A percentile compares a stretch with the other conserved stretches of the same genome.
Evolutionary conservation across 495 filamentous ascomycete genomes (phyloP).

Genomic region (Monascus purpureus): DNA sequence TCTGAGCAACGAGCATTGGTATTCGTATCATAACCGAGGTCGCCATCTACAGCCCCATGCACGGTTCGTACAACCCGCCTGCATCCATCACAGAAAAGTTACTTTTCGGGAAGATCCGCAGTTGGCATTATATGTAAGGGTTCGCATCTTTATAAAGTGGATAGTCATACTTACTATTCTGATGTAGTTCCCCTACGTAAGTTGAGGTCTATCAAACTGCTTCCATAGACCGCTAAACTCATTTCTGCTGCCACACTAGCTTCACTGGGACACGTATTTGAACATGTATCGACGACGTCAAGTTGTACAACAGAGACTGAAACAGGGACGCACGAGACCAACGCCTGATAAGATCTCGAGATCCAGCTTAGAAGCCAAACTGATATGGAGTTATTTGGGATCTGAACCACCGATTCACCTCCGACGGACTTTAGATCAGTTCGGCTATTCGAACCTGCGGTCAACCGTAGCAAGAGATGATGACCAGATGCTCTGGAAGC

Average conservation of each 20-base stretch:
- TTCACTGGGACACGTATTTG: slow-evolving; percentile 55
- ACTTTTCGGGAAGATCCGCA: slow-evolving; percentile 17
- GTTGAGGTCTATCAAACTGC: background rate
- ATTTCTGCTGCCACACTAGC: slow-evolving; percentile 20
- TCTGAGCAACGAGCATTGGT: slow-evolving; percentile 32
- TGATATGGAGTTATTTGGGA: slow-evolving; percentile 53
- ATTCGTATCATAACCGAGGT: slow-evolving; percentile 27
- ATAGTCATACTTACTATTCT: background rate
- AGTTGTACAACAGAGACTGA: slow-evolving; percentile 38
- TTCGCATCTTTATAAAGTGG: no score
- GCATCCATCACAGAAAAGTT: slow-evolving; percentile 14
- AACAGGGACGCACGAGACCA: slow-evolving; percentile 43
- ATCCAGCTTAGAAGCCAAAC: slow-evolving; percentile 39
- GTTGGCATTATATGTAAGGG: slow-evolving; percentile 29
- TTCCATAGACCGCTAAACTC: background rate
- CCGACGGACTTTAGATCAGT: slow-evolving; percentile 52
- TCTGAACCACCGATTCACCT: slow-evolving; percentile 50
- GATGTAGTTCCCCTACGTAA: background rate
- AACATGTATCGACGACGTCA: slow-evolving; percentile 45
- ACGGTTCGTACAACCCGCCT: slow-evolving; percentile 27
- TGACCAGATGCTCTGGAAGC: slow-evolving; percentile 59
- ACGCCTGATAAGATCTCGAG: slow-evolving; percentile 39
- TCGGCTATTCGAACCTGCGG: slow-evolving; percentile 46
- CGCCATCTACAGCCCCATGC: slow-evolving; percentile 34
- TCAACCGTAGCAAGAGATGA: slow-evolving; percentile 50